These are phyloP conservation scores for Botrytis cinerea DNA, from an alignment of 2,329 filamentous ascomycete species.

Conservation along the genomic window DNA sequence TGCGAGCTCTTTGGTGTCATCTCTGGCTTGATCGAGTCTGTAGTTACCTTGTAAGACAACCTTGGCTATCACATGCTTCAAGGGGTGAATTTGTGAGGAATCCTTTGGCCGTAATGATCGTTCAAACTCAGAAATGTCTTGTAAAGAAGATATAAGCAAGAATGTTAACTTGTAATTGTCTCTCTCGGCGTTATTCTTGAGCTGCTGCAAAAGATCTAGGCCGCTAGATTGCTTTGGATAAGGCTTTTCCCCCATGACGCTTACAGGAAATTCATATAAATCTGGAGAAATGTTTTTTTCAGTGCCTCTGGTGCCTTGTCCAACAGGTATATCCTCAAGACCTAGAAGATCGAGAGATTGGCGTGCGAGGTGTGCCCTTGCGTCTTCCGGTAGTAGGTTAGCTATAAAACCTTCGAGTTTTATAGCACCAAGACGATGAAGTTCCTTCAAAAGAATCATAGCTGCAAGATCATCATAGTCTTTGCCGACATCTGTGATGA, in stretches of 20 bases:
- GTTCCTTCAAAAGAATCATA: slow-evolving; percentile 37
- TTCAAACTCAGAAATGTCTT: slow-evolving; percentile 34
- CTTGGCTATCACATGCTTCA: slow-evolving; percentile 25
- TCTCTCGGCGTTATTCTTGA: slow-evolving; percentile 28
- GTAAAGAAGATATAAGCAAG: slow-evolving; percentile 36
- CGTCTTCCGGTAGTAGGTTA: slow-evolving; percentile 33
- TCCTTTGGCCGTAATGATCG: neutral
- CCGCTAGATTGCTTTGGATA: slow-evolving; percentile 23
- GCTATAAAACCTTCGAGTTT: slow-evolving; percentile 37
- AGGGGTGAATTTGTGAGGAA: neutral
- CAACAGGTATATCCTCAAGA: slow-evolving; percentile 32
- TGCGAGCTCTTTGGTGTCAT: neutral
- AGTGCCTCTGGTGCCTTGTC: slow-evolving; percentile 26
- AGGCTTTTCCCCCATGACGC: slow-evolving; percentile 30
- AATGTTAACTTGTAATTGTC: slow-evolving; percentile 33
- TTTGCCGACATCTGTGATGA: slow-evolving; percentile 39
- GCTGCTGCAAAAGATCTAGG: slow-evolving; percentile 26
- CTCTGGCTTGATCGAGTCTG: neutral
- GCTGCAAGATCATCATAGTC: slow-evolving; percentile 40
- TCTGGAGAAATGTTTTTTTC: slow-evolving; percentile 11
- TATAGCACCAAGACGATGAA: slow-evolving; percentile 36
- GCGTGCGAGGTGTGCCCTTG: slow-evolving; percentile 34
- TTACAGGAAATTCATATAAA: slow-evolving; percentile 33
- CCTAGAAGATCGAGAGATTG: slow-evolving; percentile 34
- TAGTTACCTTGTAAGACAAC: slow-evolving; percentile 34